Evolutionary conservation across 805 yeast genomes (phyloP), one percentile per base, ranked within the genome.

Genomic region (Wickerhamiella alocasiicola): DNA sequence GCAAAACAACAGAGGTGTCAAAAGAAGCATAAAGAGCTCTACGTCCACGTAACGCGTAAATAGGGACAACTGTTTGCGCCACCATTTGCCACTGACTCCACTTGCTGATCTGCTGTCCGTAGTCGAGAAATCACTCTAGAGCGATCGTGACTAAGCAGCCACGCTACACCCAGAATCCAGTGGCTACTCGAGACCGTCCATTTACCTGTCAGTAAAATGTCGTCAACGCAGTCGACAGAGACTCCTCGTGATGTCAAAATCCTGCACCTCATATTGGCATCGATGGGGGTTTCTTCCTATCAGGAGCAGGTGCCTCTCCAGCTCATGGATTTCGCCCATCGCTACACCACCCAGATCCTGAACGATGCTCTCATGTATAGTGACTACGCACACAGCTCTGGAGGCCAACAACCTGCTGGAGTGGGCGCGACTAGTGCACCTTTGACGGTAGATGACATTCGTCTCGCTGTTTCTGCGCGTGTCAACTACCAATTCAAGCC

Each of bases 401-500:
- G 50, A 28, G 39, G 65, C 6, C 59, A 54, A 12, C 62, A 65
- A 16, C 59, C 62, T 6, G 64, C 63, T 5, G 64, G 64, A 3
- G 43, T 59, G 24, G 53, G 53, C 21, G 48, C 61, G 3, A 46
- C 59, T n/a, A 34, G 41, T 5, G 61, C 70, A 17, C 74, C 70
- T 20, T 67, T 91, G 11, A 74, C 84, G 11, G 81, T 88, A 4
- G 98, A 91, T 46, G 98, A 93, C 55, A 70, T 91, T 39, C 71
- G 96, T 49, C 67, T 91, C 48, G 95, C 96, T 1, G 85, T 91
- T 23, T 88, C 91, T 0, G 91, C 97, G 0, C 68, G 94, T 45
- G 83, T 94, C n/a, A 85, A 82, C 55, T 84, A 84, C 57, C 97
- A 93, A 58, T 91, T 91, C 68, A 85, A 85, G 59, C 95, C 97